phyloP scores from a whole-genome alignment of 179 eudicot species.

The Gypsophila paniculata region DNA sequence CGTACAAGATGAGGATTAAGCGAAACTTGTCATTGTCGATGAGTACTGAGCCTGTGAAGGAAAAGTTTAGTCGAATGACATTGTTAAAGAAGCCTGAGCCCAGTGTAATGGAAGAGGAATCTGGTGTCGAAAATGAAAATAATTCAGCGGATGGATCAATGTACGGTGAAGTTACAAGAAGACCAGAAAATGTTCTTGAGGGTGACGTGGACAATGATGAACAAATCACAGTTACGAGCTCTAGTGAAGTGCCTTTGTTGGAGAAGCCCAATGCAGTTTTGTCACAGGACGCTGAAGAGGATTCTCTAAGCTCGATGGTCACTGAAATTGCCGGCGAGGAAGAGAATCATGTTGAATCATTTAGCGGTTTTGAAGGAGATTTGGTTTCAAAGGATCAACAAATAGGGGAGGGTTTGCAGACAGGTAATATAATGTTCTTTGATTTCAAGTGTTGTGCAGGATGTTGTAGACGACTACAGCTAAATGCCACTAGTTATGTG shows the following conservation, averaged over 20 bases:
- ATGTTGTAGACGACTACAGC: constrained; percentile 15
- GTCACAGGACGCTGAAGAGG: constrained; percentile 25
- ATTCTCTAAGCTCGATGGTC: constrained; percentile 19
- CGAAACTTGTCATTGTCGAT: constrained; percentile 60
- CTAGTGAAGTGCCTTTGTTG: constrained; percentile 28
- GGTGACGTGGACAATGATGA: constrained; percentile 15
- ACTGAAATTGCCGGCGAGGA: constrained; percentile 19
- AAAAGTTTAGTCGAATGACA: constrained; percentile 63
- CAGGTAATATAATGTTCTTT: constrained; percentile 40
- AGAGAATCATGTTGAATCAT: constrained; percentile 27
- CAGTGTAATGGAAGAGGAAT: constrained; percentile 20
- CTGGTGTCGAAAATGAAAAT: constrained; percentile 26
- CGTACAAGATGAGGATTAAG: constrained; percentile 42
- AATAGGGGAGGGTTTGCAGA: constrained; percentile 27
- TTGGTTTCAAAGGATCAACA: constrained; percentile 25
- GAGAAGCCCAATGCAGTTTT: constrained; percentile 32
- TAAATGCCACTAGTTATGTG: constrained; percentile 27
- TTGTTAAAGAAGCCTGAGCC: constrained; percentile 43
- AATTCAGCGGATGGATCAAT: constrained; percentile 14
- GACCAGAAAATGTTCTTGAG: constrained; percentile 14
- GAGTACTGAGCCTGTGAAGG: constrained; percentile 60
- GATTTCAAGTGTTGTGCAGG: constrained; percentile 8
- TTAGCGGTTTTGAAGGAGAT: constrained; percentile 22
- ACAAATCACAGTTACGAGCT: constrained; percentile 13
- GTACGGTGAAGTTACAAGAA: constrained; percentile 18